Evolutionary conservation across 2,329 filamentous ascomycete genomes (phyloP), one percentile per base, ranked within the genome.

Genomic region (Zasmidium cellare): DNA sequence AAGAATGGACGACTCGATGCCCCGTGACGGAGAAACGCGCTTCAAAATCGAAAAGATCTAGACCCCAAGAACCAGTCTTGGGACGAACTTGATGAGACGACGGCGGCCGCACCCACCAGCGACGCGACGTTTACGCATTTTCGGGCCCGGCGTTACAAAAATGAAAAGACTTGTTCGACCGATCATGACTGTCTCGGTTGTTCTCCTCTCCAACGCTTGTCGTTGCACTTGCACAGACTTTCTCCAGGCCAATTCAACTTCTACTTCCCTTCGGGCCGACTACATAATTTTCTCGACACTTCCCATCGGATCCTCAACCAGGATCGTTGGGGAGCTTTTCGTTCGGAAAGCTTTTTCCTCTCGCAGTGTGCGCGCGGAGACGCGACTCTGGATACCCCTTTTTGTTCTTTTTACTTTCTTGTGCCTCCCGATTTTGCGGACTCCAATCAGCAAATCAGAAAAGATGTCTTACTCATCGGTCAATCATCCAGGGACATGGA

Each of bases 311-410:
- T n/a, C 25, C 6, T 28, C 25, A 11, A 28, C 25, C 6, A 28
- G 25, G 25, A 11, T 28, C 25, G 25, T 28, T 28, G 25, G 11
- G 25, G 6, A 28, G 25, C 5, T 11, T 28, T 28, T 28, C 25
- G 25, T 28, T 11, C 25, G 25, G 5, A 28, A 5, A 11, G 25
- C 5, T 11, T 28, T 18, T 41, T 41, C 28, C 14, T 31, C 28
- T 41, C 35, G 35, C 12, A 25, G 45, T 22, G 9, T 47, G 45
- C 45, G 45, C 46, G 20, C 46, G 46, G n/a, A n/a, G n/a, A n/a
- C 31, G 28, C 53, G 46, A 24, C 53, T n/a, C n/a, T 49, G 53
- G 46, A 55, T 55, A 50, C 53, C 46, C 53, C 38, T 22, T 50
- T n/a, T 55, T 19, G 28, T 31, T 47, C 41, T 31, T 25, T 18